Base-by-base conservation (phyloP, 179 eudicot genomes). In the Beta macrorhiza region DNA sequence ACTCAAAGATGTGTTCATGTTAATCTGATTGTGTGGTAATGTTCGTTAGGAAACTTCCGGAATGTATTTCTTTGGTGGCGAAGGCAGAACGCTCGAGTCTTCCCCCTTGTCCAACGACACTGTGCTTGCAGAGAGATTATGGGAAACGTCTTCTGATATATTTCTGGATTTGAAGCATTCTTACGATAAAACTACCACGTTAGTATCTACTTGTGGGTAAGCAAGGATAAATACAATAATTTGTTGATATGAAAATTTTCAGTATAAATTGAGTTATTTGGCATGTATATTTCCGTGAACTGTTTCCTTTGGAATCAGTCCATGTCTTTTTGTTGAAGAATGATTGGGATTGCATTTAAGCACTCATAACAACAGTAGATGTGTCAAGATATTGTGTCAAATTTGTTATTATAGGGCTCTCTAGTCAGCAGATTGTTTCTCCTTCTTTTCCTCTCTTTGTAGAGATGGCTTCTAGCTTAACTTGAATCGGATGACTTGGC, bases 31-130 rank as follows among this genome's bases (percentile, higher is more conserved):
- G 19, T 42, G 1, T 68, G 37, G 15, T 57, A 47, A 17, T 64
- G 19, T n/a, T 51, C 79, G 82, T 72, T 91, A 94, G 98, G 97
- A 85, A 79, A 79, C 82, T 78, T 93, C 95, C 8, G 98, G 99
- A 80, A 84, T 89, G 62, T 93, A 93, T 84, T 95, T 92, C 78
- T 95, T 90, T 51, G 97, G 98, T 19, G 98, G 97, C 22, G 89
- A 86, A 42, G 95, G 98, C 29, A 83, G 90, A 79, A 89, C 90
- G 8, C 44, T 88, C 25, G 81, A 83, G 0, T 92, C 98, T 61
- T 95, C 98, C 62, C 73, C 84, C 15, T 63, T 87, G 83, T 95
- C 98, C 3, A 87, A 90, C 16, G 73, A 92, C 69, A 42, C 82
- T 25, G 80, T 82, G 73, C 90, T 95, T 63, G 87, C 90, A 1